Conservation (phyloP, 2,329 filamentous ascomycete species). For the Pyrenophora tritici-repentis region DNA sequence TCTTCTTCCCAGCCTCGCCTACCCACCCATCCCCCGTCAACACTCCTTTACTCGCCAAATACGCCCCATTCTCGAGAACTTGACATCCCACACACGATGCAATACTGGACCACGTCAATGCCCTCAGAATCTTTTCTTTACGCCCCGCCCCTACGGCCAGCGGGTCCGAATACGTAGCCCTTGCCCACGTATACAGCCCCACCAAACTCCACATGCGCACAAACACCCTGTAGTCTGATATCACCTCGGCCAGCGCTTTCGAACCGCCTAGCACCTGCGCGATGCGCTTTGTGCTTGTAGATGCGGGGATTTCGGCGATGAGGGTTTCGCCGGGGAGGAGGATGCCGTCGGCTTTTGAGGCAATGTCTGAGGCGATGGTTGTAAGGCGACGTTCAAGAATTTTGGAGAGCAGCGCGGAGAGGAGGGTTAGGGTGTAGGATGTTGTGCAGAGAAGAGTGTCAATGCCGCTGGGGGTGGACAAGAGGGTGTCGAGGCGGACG, state of each 20-base stretch:
- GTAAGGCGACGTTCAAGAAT: slow-evolving; percentile 45
- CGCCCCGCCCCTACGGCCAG: slow-evolving; percentile 27
- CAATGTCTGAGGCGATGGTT: slow-evolving; percentile 43
- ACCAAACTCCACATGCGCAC: slow-evolving; percentile 77
- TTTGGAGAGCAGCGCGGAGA: slow-evolving; percentile 48
- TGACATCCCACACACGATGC: slow-evolving; percentile 72
- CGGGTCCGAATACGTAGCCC: slow-evolving; percentile 45
- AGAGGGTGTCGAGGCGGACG: slow-evolving; percentile 41
- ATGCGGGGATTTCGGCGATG: slow-evolving; percentile 45
- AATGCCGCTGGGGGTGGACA: slow-evolving; percentile 49
- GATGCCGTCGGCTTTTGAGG: slow-evolving; percentile 45
- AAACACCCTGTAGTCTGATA: slow-evolving; percentile 74
- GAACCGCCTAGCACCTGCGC: slow-evolving; percentile 39
- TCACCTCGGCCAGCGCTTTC: slow-evolving; percentile 63
- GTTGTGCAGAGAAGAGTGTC: slow-evolving; percentile 51
- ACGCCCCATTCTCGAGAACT: slow-evolving; percentile 80
- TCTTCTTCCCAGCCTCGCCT: slow-evolving; percentile 51
- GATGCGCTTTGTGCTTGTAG: slow-evolving; percentile 40
- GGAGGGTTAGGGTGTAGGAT: slow-evolving; percentile 51
- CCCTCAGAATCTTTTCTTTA: slow-evolving; percentile 34
- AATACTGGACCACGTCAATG: slow-evolving; percentile 71
- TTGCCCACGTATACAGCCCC: slow-evolving; percentile 72
- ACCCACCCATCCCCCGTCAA: slow-evolving; percentile 56
- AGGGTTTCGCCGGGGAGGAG: slow-evolving; percentile 51
- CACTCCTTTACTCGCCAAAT: slow-evolving; percentile 74